Percentiles rank a stretch among this genome's conserved stretches.
These are phyloP conservation scores for Kluyveromyces siamensis DNA, from an alignment of 805 yeast species.

Conservation along the genomic window DNA sequence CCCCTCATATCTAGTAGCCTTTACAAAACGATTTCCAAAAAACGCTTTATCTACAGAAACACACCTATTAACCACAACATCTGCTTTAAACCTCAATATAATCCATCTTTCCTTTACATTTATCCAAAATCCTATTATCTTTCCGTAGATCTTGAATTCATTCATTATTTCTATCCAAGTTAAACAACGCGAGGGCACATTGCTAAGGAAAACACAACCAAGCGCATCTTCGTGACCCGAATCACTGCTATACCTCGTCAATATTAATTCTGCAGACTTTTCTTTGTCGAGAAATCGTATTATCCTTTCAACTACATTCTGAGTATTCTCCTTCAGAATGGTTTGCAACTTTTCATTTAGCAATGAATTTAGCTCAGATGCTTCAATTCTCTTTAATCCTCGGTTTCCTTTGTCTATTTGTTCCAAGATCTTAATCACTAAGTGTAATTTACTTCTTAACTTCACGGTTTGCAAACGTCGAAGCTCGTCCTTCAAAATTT, in stretches of 20 bases:
- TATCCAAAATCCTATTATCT: constrained; percentile 3
- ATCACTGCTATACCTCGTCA: not conserved
- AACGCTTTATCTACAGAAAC: constrained; percentile 6
- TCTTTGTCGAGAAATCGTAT: not conserved
- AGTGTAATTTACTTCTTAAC: not conserved
- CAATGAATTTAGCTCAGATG: not conserved
- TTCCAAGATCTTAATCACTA: not conserved
- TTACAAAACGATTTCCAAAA: constrained; percentile 10
- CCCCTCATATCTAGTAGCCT: constrained; percentile 4
- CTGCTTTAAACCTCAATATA: constrained; percentile 4
- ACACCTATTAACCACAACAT: constrained; percentile 7
- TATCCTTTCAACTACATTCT: not conserved
- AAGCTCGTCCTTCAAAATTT: not conserved
- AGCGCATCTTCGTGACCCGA: not conserved
- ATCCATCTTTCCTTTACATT: constrained; percentile 3
- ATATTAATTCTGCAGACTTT: too few species aligned
- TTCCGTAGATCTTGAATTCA: constrained; percentile 7
- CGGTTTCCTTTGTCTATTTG: not conserved
- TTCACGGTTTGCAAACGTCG: not conserved
- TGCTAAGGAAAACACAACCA: not conserved
- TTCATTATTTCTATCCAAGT: not conserved
- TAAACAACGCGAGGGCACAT: constrained; percentile 3
- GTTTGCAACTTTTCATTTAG: not conserved
- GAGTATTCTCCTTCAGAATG: not conserved
- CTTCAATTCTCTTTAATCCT: not conserved